Base-by-base conservation (phyloP, 306 rosid genomes). In the Glycyrrhiza uralensis region DNA sequence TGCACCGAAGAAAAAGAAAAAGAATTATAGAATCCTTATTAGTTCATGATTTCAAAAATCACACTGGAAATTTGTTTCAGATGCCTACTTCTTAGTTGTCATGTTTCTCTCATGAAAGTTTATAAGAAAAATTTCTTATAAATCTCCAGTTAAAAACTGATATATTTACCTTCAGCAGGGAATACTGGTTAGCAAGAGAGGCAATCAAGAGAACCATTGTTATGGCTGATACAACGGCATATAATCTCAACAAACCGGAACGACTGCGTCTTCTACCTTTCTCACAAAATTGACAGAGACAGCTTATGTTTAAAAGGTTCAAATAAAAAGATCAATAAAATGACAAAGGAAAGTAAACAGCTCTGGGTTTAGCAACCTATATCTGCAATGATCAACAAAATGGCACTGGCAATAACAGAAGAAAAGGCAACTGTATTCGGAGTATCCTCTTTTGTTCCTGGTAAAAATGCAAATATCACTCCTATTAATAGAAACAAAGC, bases 211-310 rank as follows among this genome's bases (percentile, higher is more conserved):
- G 76, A 57, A 87, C 63, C 65, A 69, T 33, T 5, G 81, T 62
- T 11, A 83, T 5, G 26, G 85, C 70, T 42, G 96, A 87, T 41
- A 74, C 81, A 62, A 76, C 49, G 19, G 85, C 66, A 82, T 88
- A 87, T 46, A 84, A 50, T 77, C 83, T 84, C 82, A 93, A 74
- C 52, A 87, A 78, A 71, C 79, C 67, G 6, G 76, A 60, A 39
- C 85, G 80, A 69, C 96, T 90, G 28, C 82, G 91, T 76, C 89
- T 88, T 77, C 87, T 85, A 76, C 98, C 96, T 92, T 77, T 61
- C 50, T 45, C 58, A 82, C 72, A 79, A 85, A 64, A 52, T 50
- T 33, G 4, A 66, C 28, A 64, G 55, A 41, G 36, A 29, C 19
- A 30, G 47, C 14, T 35, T 23, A 26, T n/a, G n/a, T 15, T 36